phyloP scores from a whole-genome alignment of 208 protist species.

The Crithidia fasciculata region DNA sequence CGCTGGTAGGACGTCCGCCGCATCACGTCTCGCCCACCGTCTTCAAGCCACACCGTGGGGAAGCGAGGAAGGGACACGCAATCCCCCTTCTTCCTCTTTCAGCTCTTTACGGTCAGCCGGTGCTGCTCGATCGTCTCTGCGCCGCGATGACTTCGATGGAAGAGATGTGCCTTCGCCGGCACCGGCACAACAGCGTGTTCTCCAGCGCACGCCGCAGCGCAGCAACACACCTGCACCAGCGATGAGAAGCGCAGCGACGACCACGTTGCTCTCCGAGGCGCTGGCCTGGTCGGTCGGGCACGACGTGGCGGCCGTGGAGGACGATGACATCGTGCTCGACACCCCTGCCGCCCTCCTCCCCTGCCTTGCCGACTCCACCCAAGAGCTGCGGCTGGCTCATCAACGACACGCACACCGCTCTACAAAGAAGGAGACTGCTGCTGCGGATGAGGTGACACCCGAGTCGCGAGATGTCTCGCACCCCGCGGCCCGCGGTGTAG shows the following conservation, averaged over 20 bases:
- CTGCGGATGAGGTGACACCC: conserved; percentile 19
- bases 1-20: too few species aligned
- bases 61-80: too few species aligned
- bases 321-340: conserved; percentile 64
- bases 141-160: neutral
- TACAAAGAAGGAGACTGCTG: neutral
- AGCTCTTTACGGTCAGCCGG: too few species aligned
- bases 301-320: conserved; percentile 25
- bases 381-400: conserved; percentile 14
- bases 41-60: too few species aligned
- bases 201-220: neutral
- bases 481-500: conserved; percentile 65
- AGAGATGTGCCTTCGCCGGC: too few species aligned
- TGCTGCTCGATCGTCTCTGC: too few species aligned
- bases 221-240: too few species aligned
- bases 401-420: neutral
- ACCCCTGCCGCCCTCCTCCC: conserved; percentile 42
- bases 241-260: neutral
- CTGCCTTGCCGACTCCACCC: neutral
- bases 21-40: too few species aligned
- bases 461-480: conserved; percentile 36
- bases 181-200: too few species aligned
- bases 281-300: neutral
- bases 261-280: neutral
- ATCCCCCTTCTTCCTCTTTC: too few species aligned